These are phyloP conservation scores for Xylariaceae sp. DNA, from an alignment of 2,329 filamentous ascomycete species.

Conservation along the genomic window DNA sequence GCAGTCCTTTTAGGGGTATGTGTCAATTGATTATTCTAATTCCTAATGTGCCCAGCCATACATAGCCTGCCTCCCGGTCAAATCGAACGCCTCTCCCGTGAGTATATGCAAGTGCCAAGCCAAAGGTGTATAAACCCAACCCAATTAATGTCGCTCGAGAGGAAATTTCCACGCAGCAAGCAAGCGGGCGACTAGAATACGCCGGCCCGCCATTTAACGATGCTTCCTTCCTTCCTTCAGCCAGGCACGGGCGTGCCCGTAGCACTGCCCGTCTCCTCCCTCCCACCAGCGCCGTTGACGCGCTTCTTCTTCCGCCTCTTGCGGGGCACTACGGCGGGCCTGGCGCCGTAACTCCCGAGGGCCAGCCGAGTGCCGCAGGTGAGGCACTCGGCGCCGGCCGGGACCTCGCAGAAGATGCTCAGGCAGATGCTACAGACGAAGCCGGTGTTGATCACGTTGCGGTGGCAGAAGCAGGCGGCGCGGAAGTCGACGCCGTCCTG, in stretches of 20 bases:
- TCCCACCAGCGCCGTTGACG: conserved; percentile 50
- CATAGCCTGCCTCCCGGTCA: not conserved
- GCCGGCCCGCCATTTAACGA: too few relatives aligned
- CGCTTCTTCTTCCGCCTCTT: conserved; percentile 77
- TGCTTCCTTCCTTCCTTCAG: too few relatives aligned
- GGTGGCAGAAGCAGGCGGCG: conserved; percentile 97
- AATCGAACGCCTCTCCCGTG: conserved; percentile 3
- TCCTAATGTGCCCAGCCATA: conserved; percentile 1
- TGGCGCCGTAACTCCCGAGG: conserved; percentile 75
- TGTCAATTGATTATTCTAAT: conserved; percentile 1
- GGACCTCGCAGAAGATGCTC: conserved; percentile 81
- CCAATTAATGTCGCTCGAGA: not conserved
- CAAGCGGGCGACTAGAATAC: too few relatives aligned
- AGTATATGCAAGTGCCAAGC: conserved; percentile 10
- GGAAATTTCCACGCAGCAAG: not conserved
- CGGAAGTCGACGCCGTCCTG: conserved; percentile 91
- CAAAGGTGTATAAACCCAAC: conserved; percentile 6
- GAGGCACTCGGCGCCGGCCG: conserved; percentile 68
- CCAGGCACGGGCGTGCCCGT: conserved; percentile 60
- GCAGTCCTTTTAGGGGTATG: not conserved
- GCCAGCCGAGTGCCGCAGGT: conserved; percentile 81
- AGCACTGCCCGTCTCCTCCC: conserved; percentile 62
- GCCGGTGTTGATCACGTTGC: conserved; percentile 85
- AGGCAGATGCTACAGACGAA: conserved; percentile 97
- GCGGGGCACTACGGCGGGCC: conserved; percentile 73